Evolutionary conservation across 2,329 filamentous ascomycete genomes (phyloP).

Genomic region (Botrytis porri): DNA sequence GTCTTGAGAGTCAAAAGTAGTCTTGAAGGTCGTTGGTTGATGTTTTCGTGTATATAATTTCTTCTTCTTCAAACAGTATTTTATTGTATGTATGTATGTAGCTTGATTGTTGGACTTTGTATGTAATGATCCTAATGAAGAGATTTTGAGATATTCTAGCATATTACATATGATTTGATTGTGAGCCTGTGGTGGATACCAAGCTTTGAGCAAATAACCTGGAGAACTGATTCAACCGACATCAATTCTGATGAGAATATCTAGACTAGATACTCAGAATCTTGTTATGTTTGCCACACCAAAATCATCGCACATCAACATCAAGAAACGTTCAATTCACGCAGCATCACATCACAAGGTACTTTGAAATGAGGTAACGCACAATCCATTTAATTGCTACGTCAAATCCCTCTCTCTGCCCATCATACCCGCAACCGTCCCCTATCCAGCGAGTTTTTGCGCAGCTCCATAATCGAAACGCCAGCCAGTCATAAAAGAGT

Average conservation of each 20-base stretch:
- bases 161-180: background rate
- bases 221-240: background rate
- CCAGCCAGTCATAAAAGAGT: conserved; percentile 13
- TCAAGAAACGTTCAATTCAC: background rate
- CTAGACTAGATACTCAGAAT: background rate
- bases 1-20: background rate
- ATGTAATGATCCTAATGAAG: background rate
- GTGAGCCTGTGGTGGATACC: background rate
- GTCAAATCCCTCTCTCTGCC: background rate
- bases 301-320: background rate
- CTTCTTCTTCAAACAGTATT: background rate
- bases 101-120: background rate
- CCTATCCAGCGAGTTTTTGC: background rate
- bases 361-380: background rate
- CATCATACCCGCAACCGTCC: background rate
- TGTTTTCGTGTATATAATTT: background rate
- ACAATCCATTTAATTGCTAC: background rate
- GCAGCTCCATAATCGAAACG: conserved; percentile 10
- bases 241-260: background rate
- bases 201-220: background rate
- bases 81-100: background rate
- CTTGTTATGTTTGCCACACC: background rate
- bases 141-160: background rate
- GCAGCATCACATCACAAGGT: background rate
- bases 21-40: background rate